Evolutionary conservation across 1,284 basidiomycete genomes (phyloP).

Genomic region (Cutaneotrichosporon sp.): DNA sequence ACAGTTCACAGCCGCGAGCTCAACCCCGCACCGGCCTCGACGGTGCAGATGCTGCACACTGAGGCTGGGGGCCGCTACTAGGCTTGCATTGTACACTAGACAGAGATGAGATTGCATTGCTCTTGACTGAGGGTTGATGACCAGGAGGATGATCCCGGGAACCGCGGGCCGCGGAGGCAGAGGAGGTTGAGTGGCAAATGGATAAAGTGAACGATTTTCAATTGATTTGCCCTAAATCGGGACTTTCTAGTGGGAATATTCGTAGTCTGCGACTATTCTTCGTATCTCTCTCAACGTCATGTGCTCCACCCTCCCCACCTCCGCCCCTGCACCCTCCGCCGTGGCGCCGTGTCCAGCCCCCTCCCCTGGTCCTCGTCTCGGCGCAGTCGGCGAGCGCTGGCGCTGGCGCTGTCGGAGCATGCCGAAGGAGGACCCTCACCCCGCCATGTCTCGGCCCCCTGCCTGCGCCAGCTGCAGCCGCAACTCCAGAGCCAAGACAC

Average conservation of each 20-base stretch:
- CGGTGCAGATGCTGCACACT: constrained; percentile 8
- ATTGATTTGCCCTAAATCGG: neutral
- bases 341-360: neutral
- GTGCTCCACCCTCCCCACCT: neutral
- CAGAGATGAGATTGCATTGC: neutral
- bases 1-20: constrained; percentile 13
- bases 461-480: no score
- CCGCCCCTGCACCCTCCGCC: no score
- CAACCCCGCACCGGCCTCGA: constrained; percentile 19
- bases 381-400: neutral
- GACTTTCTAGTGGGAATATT: neutral
- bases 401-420: neutral
- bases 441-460: neutral
- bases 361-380: neutral
- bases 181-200: neutral
- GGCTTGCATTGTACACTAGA: constrained; percentile 8
- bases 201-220: neutral
- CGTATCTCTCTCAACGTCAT: neutral
- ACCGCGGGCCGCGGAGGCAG: no score
- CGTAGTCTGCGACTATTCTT: neutral
- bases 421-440: neutral
- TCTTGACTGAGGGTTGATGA: neutral
- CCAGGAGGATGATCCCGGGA: no score
- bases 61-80: constrained; percentile 2
- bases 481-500: no score